A percentile compares a stretch with the other conserved stretches of the same genome.
These are phyloP conservation scores for Endocarpon pusillum DNA, from an alignment of 495 filamentous ascomycete species.

Conservation along the genomic window DNA sequence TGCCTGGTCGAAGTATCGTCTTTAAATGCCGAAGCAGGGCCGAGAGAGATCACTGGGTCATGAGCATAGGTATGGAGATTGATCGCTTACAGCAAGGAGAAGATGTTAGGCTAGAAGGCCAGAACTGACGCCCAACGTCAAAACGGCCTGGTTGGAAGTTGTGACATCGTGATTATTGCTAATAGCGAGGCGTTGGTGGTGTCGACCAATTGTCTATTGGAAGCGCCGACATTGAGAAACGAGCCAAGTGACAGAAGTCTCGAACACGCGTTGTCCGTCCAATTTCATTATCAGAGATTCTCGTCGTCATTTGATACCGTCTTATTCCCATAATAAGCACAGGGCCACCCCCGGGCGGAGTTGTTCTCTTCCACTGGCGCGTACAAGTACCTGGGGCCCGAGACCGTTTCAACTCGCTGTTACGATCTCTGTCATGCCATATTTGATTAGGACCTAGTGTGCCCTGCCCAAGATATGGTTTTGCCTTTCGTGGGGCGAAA, in stretches of 20 bases:
- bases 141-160: background rate
- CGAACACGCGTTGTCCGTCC: conserved; percentile 11
- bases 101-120: conserved; percentile 41
- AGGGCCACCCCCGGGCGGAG: too few species aligned
- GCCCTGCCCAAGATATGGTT: too few species aligned
- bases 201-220: background rate
- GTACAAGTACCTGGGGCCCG: too few species aligned
- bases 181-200: conserved; percentile 16
- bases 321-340: too few species aligned
- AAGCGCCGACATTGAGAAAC: background rate
- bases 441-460: too few species aligned
- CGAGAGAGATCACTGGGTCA: conserved; percentile 61
- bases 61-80: conserved; percentile 57
- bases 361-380: too few species aligned
- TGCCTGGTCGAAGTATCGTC: conserved; percentile 47
- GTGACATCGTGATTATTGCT: conserved; percentile 1
- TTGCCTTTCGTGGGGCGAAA: too few species aligned
- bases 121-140: too few species aligned
- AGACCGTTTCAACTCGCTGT: too few species aligned
- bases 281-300: too few species aligned
- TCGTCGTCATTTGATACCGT: too few species aligned
- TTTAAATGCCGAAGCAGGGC: conserved; percentile 54
- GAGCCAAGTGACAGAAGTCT: conserved; percentile 1
- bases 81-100: conserved; percentile 45
- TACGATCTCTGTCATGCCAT: too few species aligned